These are phyloP conservation scores for Pseudogymnoascus sp. DNA, from an alignment of 2,329 filamentous ascomycete species.

Conservation along the genomic window DNA sequence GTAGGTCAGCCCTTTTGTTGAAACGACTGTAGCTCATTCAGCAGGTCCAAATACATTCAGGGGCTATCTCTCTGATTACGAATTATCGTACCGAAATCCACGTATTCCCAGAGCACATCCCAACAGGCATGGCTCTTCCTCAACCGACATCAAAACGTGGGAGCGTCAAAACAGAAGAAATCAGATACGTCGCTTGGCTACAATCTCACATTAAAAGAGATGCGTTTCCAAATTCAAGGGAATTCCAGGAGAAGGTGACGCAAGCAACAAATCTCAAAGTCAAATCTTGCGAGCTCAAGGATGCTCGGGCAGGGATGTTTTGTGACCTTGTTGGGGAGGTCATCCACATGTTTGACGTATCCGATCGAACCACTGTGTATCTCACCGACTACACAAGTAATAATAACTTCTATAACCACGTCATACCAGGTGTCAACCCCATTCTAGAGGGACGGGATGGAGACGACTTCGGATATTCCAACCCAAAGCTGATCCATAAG, in stretches of 20 bases:
- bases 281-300: constrained; percentile 60
- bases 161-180: not conserved
- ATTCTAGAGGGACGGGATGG: constrained; percentile 34
- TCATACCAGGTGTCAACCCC: constrained; percentile 10
- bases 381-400: constrained; percentile 80
- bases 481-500: constrained; percentile 23
- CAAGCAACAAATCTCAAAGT: constrained; percentile 39
- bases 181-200: not conserved
- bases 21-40: constrained; percentile 15
- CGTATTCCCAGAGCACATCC: constrained; percentile 38
- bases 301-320: constrained; percentile 49
- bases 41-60: constrained; percentile 36
- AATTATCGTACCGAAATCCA: constrained; percentile 37
- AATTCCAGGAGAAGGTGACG: constrained; percentile 36
- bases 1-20: constrained; percentile 32
- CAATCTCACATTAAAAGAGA: constrained; percentile 34
- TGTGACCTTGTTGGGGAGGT: constrained; percentile 68
- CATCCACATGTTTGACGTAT: constrained; percentile 45
- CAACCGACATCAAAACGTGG: constrained; percentile 18
- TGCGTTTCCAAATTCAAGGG: constrained; percentile 35
- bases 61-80: constrained; percentile 39
- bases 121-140: constrained; percentile 17
- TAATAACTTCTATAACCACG: constrained; percentile 44
- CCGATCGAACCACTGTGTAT: constrained; percentile 54
- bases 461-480: constrained; percentile 49